phyloP scores from a whole-genome alignment of 2,329 filamentous ascomycete genomes.

The Dothideomycetidae sp. region DNA sequence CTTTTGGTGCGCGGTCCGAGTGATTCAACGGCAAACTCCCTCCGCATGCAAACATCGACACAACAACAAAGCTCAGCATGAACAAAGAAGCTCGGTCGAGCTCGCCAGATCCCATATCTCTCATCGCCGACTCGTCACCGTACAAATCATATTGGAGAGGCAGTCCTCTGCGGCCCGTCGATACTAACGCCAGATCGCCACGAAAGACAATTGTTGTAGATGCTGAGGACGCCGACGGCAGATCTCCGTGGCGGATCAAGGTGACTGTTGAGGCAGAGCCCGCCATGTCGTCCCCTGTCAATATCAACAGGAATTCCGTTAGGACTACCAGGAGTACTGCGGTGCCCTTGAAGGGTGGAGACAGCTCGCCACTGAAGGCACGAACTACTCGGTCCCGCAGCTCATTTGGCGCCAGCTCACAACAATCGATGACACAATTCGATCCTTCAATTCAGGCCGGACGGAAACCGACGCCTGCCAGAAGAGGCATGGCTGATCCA shows the following conservation, averaged over 20 bases:
- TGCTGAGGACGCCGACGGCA: slow-evolving; percentile 24
- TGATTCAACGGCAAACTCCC: too few relatives aligned
- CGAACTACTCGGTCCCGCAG: slow-evolving; percentile 26
- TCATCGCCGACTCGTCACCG: slow-evolving; percentile 20
- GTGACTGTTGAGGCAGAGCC: slow-evolving; percentile 37
- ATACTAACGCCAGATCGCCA: slow-evolving; percentile 21
- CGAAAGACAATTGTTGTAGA: slow-evolving; percentile 33
- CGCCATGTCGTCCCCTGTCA: slow-evolving; percentile 6
- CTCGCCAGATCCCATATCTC: slow-evolving; percentile 23
- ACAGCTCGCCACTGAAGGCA: slow-evolving; percentile 24
- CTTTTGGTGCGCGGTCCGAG: too few relatives aligned
- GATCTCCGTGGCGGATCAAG: slow-evolving; percentile 35
- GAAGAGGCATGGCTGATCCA: too few relatives aligned
- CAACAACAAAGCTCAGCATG: background rate
- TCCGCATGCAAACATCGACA: background rate
- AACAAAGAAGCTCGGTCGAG: slow-evolving; percentile 9
- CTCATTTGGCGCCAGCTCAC: slow-evolving; percentile 11
- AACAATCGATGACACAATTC: background rate
- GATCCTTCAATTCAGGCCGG: background rate
- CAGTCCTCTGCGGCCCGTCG: slow-evolving; percentile 13
- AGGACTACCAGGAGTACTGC: slow-evolving; percentile 22
- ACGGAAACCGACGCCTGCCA: background rate
- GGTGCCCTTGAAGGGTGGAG: slow-evolving; percentile 27
- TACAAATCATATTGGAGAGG: slow-evolving; percentile 5
- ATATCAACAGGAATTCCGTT: slow-evolving; percentile 18